These are phyloP conservation scores for Coniochaeta hoffmannii DNA, from an alignment of 2,329 filamentous ascomycete genomes.

Conservation along the genomic window DNA sequence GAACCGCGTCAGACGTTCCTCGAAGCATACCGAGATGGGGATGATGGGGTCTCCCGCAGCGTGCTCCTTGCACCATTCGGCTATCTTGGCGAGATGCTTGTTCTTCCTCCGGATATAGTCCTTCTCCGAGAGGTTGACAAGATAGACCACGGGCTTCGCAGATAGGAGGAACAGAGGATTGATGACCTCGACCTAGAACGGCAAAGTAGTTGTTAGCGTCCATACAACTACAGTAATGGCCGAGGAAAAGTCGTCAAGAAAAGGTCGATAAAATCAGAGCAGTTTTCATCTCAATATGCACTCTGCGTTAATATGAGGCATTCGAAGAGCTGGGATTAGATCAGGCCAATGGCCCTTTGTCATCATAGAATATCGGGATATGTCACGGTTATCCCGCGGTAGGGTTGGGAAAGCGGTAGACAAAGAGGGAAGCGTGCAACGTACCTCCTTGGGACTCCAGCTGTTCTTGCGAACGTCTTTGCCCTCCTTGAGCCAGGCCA, in stretches of 20 bases:
- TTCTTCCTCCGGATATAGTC: constrained; percentile 99
- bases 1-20: constrained; percentile 82
- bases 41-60: constrained; percentile 84
- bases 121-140: constrained; percentile 94
- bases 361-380: constrained; percentile 65
- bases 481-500: constrained; percentile 74
- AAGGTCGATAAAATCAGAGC: constrained; percentile 48
- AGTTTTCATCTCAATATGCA: constrained; percentile 79
- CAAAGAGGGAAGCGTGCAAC: constrained; percentile 23
- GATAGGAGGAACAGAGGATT: constrained; percentile 93
- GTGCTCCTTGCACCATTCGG: constrained; percentile 91
- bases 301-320: constrained; percentile 72
- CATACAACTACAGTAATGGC: constrained; percentile 11
- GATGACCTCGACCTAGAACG: constrained; percentile 93
- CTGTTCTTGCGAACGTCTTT: constrained; percentile 89
- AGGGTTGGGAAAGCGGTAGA: constrained; percentile 7
- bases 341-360: constrained; percentile 95
- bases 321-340: constrained; percentile 99
- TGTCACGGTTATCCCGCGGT: constrained; percentile 8
- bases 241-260: constrained; percentile 9
- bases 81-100: constrained; percentile 92
- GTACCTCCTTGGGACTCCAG: constrained; percentile 94
- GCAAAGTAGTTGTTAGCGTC: constrained; percentile 21
- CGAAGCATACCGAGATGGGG: constrained; percentile 85
- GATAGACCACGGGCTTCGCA: constrained; percentile 93